phyloP scores from a whole-genome alignment of 1,284 basidiomycete species.

The Ceratorhiza oryzae-sativae region DNA sequence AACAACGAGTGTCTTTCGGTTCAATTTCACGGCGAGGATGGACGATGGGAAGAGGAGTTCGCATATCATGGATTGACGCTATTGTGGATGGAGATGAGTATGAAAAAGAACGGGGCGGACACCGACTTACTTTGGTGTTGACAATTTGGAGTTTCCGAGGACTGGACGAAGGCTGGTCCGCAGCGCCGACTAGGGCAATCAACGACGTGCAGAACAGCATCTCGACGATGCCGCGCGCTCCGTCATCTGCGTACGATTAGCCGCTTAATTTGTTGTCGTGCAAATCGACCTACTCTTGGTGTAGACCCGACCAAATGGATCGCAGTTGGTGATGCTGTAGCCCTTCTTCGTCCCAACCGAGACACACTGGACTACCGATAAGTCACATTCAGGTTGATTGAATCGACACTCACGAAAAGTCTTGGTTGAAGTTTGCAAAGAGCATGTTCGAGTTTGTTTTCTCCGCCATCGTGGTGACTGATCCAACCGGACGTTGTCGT shows the following conservation, averaged over 20 bases:
- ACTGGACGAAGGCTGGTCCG: constrained; percentile 85
- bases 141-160: constrained; percentile 96
- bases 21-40: constrained; percentile 95
- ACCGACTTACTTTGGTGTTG: constrained; percentile 85
- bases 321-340: constrained; percentile 97
- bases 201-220: constrained; percentile 99
- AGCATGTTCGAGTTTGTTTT: constrained; percentile 64
- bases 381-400: neutral
- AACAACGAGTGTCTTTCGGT: constrained; percentile 94
- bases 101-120: neutral
- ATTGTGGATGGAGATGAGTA: neutral
- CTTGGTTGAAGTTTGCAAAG: constrained; percentile 88
- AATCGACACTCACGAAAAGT: constrained; percentile 69
- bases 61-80: constrained; percentile 99
- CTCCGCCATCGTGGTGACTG: constrained; percentile 35
- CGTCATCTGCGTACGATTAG: constrained; percentile 67
- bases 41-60: constrained; percentile 97
- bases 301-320: constrained; percentile 96
- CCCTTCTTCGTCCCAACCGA: constrained; percentile 95
- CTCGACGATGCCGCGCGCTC: constrained; percentile 93
- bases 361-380: constrained; percentile 68
- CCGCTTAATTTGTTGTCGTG: neutral
- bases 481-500: constrained; percentile 4
- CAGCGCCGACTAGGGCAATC: constrained; percentile 94
- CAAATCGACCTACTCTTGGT: constrained; percentile 76